These are phyloP conservation scores for Magnusiomyces suaveolens DNA, from an alignment of 1,139 yeast genomes.

Conservation along the genomic window DNA sequence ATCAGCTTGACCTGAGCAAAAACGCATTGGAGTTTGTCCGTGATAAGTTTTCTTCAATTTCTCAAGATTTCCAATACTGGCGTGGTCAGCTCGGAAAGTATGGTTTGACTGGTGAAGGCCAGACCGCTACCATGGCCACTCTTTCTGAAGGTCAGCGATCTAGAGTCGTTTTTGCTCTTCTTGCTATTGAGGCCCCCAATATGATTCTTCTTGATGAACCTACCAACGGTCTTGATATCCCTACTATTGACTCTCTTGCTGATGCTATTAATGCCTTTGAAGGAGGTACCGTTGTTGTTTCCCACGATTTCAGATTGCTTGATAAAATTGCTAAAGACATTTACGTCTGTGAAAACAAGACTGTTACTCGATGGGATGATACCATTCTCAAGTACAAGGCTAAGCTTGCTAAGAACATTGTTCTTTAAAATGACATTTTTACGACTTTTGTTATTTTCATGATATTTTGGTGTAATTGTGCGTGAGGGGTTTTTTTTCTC, in stretches of 20 bases:
- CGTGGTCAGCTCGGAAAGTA: constrained; percentile 96
- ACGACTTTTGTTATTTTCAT: neutral
- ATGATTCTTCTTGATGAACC: constrained; percentile 96
- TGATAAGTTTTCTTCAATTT: constrained; percentile 76
- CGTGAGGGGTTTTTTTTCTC: neutral
- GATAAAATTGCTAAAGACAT: constrained; percentile 97
- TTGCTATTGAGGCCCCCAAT: constrained; percentile 93
- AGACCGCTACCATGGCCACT: constrained; percentile 97
- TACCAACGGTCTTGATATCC: constrained; percentile 97
- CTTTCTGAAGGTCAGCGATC: constrained; percentile 98
- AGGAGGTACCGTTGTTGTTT: constrained; percentile 97
- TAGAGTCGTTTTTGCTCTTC: constrained; percentile 91
- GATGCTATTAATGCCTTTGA: constrained; percentile 88
- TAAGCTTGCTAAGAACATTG: constrained; percentile 76
- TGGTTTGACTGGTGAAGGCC: constrained; percentile 98
- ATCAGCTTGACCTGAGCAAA: constrained; percentile 90
- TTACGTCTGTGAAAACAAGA: constrained; percentile 87
- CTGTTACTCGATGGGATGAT: constrained; percentile 95
- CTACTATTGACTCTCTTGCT: constrained; percentile 95
- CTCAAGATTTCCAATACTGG: constrained; percentile 99
- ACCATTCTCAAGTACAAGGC: constrained; percentile 84
- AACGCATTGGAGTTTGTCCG: constrained; percentile 94
- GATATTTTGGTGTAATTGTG: neutral
- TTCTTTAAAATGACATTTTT: constrained; percentile 21
- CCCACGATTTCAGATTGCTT: constrained; percentile 97